Evolutionary conservation across 768 basidiomycete genomes (phyloP), one percentile per base, ranked within the genome.

Genomic region (Epithele typhae): DNA sequence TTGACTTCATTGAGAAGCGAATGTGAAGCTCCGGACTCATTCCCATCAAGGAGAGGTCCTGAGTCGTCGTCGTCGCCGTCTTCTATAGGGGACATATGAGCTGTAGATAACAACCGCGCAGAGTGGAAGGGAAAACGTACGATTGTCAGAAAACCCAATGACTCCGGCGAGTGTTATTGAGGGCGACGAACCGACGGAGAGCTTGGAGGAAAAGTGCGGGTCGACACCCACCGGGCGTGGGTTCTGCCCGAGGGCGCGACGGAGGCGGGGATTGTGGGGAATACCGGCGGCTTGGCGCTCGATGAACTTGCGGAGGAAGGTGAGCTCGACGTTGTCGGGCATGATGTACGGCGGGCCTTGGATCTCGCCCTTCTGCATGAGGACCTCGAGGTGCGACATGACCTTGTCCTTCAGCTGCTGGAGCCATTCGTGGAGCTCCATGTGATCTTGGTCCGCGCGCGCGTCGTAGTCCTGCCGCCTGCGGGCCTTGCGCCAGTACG

Each of bases 321-420:
- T 64, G 49, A 90, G 73, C 58, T 90, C 87, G 60, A 87, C 64
- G 54, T 86, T 79, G 58, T 89, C 87, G 9, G 85, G 75, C 87
- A 90, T 90, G 49, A 75, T 57, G 63, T 89, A 89, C 19, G 87
- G 86, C 3, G 87, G 87, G 15, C 87, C 87, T 59, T 82, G 84
- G 24, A 90, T 90, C 53, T 90, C 87, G 59, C 86, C 85, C 59
- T 89, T 88, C 61, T 89, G 87, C 84, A 90, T 89, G 56, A 89
- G 79, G 2, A 89, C 74, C 63, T 90, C 87, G 37, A 90, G 74
- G 66, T 90, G 86, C 38, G 86, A 85, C 87, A 90, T 90, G 42
- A 84, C 87, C 65, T 88, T 90, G 66, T 90, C 87, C 64, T 90
- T 90, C 56, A 90, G 72, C 63, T 89, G 87, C 57, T 90, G 87